Conservation (phyloP, 2,329 filamentous ascomycete species). For the Juglanconis sp. region DNA sequence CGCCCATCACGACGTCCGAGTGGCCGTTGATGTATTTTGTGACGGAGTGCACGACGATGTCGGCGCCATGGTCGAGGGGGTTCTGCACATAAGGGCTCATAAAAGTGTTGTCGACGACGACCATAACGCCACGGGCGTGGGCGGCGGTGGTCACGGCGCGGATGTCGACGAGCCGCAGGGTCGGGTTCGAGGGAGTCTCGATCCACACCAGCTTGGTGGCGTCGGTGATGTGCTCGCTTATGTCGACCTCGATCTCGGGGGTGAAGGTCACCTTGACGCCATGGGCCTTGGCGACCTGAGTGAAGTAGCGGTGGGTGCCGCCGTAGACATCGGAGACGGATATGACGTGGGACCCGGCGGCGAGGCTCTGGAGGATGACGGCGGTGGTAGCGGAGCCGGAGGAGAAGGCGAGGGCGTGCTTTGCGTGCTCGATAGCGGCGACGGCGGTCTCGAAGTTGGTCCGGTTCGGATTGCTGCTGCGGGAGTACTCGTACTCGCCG, state of each 20-base stretch:
- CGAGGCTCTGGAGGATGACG: slow-evolving; percentile 87
- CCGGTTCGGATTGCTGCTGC: slow-evolving; percentile 91
- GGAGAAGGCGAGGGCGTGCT: slow-evolving; percentile 89
- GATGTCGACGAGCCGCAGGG: slow-evolving; percentile 89
- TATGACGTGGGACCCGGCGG: slow-evolving; percentile 87
- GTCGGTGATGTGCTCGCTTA: slow-evolving; percentile 77
- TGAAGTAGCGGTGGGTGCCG: slow-evolving; percentile 98
- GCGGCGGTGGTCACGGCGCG: slow-evolving; percentile 77
- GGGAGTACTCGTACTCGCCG: slow-evolving; percentile 87
- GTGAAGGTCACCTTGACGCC: slow-evolving; percentile 94
- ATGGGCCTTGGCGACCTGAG: slow-evolving; percentile 91
- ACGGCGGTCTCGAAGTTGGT: slow-evolving; percentile 91
- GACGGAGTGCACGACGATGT: slow-evolving; percentile 94
- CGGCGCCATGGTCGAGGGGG: slow-evolving; percentile 88
- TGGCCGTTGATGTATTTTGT: slow-evolving; percentile 99
- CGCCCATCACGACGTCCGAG: slow-evolving; percentile 94
- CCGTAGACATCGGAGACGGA: slow-evolving; percentile 98
- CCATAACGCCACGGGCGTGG: slow-evolving; percentile 82
- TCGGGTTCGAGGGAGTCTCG: slow-evolving; percentile 92
- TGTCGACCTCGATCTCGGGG: slow-evolving; percentile 84
- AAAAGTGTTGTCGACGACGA: slow-evolving; percentile 99
- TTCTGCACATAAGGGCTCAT: slow-evolving; percentile 95
- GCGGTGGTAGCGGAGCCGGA: slow-evolving; percentile 94
- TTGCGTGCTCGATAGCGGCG: slow-evolving; percentile 87
- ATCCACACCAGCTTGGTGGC: slow-evolving; percentile 97